A percentile compares a stretch with the other conserved stretches of the same genome.
phyloP scores from a whole-genome alignment of 2,329 filamentous ascomycete genomes.

The Daldinia sp. region DNA sequence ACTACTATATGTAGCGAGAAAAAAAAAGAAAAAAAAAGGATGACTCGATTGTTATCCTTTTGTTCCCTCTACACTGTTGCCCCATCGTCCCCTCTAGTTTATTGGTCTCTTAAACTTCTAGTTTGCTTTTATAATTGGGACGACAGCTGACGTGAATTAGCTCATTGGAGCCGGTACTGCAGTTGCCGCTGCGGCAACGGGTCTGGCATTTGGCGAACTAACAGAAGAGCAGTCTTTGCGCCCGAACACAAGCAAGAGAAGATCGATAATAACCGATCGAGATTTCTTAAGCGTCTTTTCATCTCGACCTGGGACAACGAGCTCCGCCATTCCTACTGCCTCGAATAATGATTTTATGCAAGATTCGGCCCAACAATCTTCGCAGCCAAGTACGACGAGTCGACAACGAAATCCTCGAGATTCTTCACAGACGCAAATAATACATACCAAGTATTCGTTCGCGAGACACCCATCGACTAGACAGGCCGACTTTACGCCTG shows the following conservation, averaged over 20 bases:
- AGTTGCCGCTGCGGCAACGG: slow-evolving; percentile 66
- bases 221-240: slow-evolving; percentile 51
- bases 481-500: slow-evolving; percentile 39
- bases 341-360: slow-evolving; percentile 47
- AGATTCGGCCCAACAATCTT: slow-evolving; percentile 46
- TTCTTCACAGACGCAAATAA: slow-evolving; percentile 49
- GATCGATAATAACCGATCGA: slow-evolving; percentile 46
- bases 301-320: slow-evolving; percentile 55
- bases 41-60: background rate
- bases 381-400: slow-evolving; percentile 29
- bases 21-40: no score
- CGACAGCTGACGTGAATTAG: slow-evolving; percentile 49
- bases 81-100: background rate
- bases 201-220: slow-evolving; percentile 66
- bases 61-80: background rate
- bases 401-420: slow-evolving; percentile 44
- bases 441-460: slow-evolving; percentile 50
- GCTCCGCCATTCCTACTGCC: slow-evolving; percentile 48
- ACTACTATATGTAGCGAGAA: no score
- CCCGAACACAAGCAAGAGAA: slow-evolving; percentile 46
- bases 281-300: slow-evolving; percentile 45
- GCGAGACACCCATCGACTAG: slow-evolving; percentile 55
- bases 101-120: background rate
- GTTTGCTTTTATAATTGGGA: slow-evolving; percentile 14
- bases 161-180: slow-evolving; percentile 69